A percentile compares a stretch with the other conserved stretches of the same genome.
These are phyloP conservation scores for Penicillium robsamsonii DNA, from an alignment of 495 filamentous ascomycete genomes.

Conservation along the genomic window DNA sequence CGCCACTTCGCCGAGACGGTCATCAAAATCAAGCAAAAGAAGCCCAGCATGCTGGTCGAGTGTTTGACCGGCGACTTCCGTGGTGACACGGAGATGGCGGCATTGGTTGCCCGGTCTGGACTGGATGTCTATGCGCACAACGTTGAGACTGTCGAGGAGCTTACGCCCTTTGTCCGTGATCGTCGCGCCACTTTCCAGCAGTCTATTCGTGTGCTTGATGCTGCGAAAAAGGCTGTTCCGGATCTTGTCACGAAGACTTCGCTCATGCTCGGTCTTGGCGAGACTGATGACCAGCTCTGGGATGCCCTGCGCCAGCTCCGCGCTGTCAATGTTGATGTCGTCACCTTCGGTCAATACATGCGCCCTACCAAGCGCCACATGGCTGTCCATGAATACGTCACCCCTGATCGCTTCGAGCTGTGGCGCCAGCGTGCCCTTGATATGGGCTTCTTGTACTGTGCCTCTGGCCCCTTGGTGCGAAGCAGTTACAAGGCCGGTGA, in stretches of 20 bases:
- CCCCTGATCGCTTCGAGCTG: conserved; percentile 82
- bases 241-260: conserved; percentile 93
- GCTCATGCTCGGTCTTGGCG: conserved; percentile 93
- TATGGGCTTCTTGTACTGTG: conserved; percentile 95
- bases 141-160: conserved; percentile 87
- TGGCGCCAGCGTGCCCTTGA: conserved; percentile 90
- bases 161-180: conserved; percentile 88
- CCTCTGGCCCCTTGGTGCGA: conserved; percentile 86
- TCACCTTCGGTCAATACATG: conserved; percentile 99
- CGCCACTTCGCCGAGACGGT: conserved; percentile 93
- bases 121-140: conserved; percentile 97
- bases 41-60: conserved; percentile 84
- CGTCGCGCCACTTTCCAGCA: conserved; percentile 87
- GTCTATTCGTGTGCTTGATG: conserved; percentile 73
- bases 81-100: conserved; percentile 80
- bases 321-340: conserved; percentile 79
- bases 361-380: conserved; percentile 96
- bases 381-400: conserved; percentile 91
- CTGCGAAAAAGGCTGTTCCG: conserved; percentile 72
- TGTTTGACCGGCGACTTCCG: conserved; percentile 88
- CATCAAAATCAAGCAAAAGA: conserved; percentile 87
- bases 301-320: conserved; percentile 78
- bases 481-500: conserved; percentile 97
- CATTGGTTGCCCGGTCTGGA: conserved; percentile 77
- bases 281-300: conserved; percentile 87